These are phyloP conservation scores for Plantago major DNA, from an alignment of 257 asterid species.

Conservation along the genomic window DNA sequence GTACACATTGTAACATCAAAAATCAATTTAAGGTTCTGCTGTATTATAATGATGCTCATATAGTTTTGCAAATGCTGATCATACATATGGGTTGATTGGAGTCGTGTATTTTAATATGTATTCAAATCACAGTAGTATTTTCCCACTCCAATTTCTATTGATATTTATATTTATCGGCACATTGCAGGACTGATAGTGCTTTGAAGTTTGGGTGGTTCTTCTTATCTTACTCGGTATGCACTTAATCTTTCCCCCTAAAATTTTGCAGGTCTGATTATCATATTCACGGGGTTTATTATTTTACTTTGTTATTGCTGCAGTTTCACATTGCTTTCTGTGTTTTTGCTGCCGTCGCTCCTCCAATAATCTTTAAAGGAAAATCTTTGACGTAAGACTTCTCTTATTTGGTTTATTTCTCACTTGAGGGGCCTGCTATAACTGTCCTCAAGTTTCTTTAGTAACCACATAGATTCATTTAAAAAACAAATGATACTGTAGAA, in stretches of 20 bases:
- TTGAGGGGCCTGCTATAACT: background rate
- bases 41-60: no score
- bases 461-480: background rate
- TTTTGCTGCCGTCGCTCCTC: slow-evolving; percentile 72
- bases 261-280: background rate
- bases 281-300: background rate
- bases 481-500: background rate
- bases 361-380: slow-evolving; percentile 53
- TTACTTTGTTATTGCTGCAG: slow-evolving; percentile 30
- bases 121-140: background rate
- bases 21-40: background rate
- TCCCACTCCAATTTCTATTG: slow-evolving; percentile 6
- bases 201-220: slow-evolving; percentile 62
- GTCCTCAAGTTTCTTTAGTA: background rate
- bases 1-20: background rate
- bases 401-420: background rate
- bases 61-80: no score
- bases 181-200: slow-evolving; percentile 62
- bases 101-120: no score
- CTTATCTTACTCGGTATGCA: slow-evolving; percentile 46
- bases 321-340: slow-evolving; percentile 65
- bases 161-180: slow-evolving; percentile 7
- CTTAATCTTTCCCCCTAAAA: background rate
- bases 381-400: slow-evolving; percentile 51
- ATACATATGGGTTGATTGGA: no score